Evolutionary conservation across 2,329 filamentous ascomycete genomes (phyloP).

Genomic region (Venturia asperata): DNA sequence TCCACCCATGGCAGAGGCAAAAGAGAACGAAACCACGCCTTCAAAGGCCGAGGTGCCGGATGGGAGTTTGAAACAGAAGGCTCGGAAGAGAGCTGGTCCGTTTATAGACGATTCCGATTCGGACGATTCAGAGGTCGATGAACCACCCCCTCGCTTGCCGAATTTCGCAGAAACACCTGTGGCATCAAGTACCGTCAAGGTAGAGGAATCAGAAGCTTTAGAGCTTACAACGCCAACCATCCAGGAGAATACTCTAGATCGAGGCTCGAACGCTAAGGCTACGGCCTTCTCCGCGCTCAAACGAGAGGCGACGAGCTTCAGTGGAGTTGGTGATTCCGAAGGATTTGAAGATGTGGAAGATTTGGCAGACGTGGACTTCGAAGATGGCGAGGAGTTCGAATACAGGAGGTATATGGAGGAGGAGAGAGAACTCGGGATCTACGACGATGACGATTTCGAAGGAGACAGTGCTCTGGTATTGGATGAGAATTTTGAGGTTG

Average conservation of each 20-base stretch:
- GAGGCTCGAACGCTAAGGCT: background rate
- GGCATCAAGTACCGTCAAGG: background rate
- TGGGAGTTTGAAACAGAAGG: constrained; percentile 22
- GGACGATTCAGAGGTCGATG: constrained; percentile 38
- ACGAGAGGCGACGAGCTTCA: constrained; percentile 45
- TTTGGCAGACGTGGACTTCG: constrained; percentile 55
- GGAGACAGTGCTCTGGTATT: constrained; percentile 41
- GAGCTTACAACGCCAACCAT: background rate
- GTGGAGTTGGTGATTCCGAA: constrained; percentile 44
- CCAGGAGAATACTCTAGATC: background rate
- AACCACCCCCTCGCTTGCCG: background rate
- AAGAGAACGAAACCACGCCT: constrained; percentile 24
- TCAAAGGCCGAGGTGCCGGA: constrained; percentile 16
- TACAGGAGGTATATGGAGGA: constrained; percentile 64
- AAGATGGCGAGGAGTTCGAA: constrained; percentile 45
- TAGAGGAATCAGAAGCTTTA: background rate
- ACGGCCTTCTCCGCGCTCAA: constrained; percentile 30
- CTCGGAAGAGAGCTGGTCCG: constrained; percentile 45
- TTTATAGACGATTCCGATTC: constrained; percentile 67
- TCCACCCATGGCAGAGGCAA: constrained; percentile 22
- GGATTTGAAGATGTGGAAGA: constrained; percentile 48
- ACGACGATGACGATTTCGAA: constrained; percentile 36
- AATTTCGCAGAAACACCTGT: background rate
- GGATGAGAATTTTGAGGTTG: constrained; percentile 48
- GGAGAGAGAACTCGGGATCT: constrained; percentile 50